A percentile compares a stretch with the other conserved stretches of the same genome.
Conservation (phyloP, 257 asterid species). For the Solanum raphanifolium region DNA sequence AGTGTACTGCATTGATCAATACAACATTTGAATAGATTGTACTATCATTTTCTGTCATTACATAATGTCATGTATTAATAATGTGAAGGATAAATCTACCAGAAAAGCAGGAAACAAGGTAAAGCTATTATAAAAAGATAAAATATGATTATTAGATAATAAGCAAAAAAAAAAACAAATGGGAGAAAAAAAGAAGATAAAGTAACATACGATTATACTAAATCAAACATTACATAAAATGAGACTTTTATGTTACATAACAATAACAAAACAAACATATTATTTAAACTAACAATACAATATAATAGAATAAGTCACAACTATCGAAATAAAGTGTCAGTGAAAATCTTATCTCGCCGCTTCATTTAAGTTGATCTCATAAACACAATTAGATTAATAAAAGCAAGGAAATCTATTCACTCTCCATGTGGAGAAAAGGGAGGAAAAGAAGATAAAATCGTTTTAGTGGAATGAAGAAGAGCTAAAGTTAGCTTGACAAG, state of each 20-base stretch:
- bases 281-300: too few species aligned
- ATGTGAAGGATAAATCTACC: too few species aligned
- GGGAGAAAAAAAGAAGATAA: background rate
- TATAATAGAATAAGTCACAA: too few species aligned
- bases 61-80: too few species aligned
- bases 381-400: background rate
- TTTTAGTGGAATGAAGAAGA: background rate
- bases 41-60: background rate
- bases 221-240: background rate
- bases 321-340: background rate
- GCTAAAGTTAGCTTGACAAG: background rate
- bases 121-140: background rate
- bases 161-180: too few species aligned
- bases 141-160: background rate
- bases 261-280: too few species aligned
- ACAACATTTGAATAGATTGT: too few species aligned
- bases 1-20: too few species aligned
- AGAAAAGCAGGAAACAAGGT: background rate
- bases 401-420: constrained; percentile 12
- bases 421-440: constrained; percentile 23
- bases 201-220: too few species aligned
- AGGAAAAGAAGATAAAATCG: background rate
- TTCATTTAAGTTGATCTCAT: background rate
- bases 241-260: too few species aligned
- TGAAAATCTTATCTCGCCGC: background rate